phyloP scores from a whole-genome alignment of 495 filamentous ascomycete species.

The Penicillium angulare region DNA sequence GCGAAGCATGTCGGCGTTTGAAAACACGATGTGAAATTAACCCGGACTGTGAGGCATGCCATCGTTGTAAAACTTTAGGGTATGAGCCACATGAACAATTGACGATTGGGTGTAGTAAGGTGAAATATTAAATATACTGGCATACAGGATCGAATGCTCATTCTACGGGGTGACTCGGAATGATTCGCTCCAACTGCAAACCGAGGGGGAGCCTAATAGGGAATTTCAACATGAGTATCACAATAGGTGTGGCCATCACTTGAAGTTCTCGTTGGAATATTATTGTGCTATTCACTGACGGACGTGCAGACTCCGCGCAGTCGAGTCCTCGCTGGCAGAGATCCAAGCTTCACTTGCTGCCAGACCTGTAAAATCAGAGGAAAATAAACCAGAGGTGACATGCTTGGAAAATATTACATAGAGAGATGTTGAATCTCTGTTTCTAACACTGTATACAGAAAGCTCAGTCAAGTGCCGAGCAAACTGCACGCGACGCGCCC shows the following conservation, averaged over 20 bases:
- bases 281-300: background rate
- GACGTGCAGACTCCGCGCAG: conserved; percentile 1
- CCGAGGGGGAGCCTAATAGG: background rate
- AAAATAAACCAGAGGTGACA: background rate
- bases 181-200: background rate
- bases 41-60: conserved; percentile 4
- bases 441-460: background rate
- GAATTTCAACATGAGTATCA: conserved; percentile 4
- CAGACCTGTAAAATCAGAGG: background rate
- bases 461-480: conserved; percentile 2
- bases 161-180: background rate
- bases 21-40: conserved; percentile 17
- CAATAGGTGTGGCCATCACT: background rate
- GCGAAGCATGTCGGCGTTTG: conserved; percentile 16
- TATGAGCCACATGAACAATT: too few relatives aligned
- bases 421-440: too few relatives aligned
- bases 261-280: background rate
- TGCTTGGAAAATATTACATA: too few relatives aligned
- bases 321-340: conserved; percentile 6
- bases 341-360: conserved; percentile 6
- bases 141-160: conserved; percentile 8
- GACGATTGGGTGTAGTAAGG: too few relatives aligned
- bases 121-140: background rate
- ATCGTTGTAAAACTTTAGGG: conserved; percentile 12
- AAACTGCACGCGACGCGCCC: conserved; percentile 17